Evolutionary conservation across 225 moss, liverwort and hornwort genomes (phyloP).

Genomic region (Polytrichum commune): DNA sequence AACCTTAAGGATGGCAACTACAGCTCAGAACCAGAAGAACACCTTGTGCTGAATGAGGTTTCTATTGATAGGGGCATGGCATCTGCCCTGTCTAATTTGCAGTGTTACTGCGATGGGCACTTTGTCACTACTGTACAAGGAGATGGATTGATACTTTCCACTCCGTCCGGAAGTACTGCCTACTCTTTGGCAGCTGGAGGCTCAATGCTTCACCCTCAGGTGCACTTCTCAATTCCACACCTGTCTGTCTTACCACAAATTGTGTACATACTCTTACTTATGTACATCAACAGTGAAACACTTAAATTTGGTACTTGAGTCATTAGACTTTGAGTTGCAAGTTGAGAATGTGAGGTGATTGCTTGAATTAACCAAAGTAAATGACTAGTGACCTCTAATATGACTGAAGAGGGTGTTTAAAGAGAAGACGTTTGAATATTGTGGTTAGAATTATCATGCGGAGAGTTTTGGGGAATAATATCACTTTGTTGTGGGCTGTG

Average conservation of each 20-base stretch:
- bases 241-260: not conserved
- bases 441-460: too few relatives aligned
- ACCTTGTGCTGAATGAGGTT: constrained; percentile 86
- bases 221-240: constrained; percentile 10
- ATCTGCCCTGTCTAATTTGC: constrained; percentile 78
- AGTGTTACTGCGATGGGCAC: constrained; percentile 89
- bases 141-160: constrained; percentile 87
- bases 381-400: too few relatives aligned
- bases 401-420: too few relatives aligned
- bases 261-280: too few relatives aligned
- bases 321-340: too few relatives aligned
- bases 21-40: constrained; percentile 49
- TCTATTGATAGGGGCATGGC: constrained; percentile 95
- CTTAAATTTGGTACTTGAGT: too few relatives aligned
- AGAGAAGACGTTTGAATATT: too few relatives aligned
- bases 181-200: constrained; percentile 97
- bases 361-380: too few relatives aligned
- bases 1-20: constrained; percentile 18
- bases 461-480: too few relatives aligned
- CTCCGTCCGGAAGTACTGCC: constrained; percentile 94
- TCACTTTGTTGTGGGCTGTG: constrained; percentile 3
- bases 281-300: too few relatives aligned
- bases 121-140: constrained; percentile 93
- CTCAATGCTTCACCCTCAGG: constrained; percentile 97
- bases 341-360: too few relatives aligned